Conservation (phyloP, 768 basidiomycete genomes). For the Lepiota venenata region DNA sequence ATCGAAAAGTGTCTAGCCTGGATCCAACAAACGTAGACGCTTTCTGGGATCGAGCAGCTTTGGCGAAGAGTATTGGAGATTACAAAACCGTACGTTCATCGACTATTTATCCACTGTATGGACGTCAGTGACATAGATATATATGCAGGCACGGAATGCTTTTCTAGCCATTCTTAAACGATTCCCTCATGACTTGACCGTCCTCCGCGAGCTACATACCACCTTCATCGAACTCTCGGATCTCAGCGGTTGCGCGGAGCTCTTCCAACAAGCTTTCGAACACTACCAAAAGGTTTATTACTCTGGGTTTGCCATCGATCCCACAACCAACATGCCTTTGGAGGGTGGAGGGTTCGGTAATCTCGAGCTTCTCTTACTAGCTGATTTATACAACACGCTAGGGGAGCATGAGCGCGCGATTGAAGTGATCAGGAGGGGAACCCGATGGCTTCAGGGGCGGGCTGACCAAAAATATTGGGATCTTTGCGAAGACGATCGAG, state of each 20-base stretch:
- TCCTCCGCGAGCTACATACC: conserved; percentile 75
- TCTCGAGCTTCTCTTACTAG: conserved; percentile 77
- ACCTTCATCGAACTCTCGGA: conserved; percentile 76
- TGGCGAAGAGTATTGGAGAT: conserved; percentile 76
- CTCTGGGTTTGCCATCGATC: conserved; percentile 30
- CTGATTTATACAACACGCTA: conserved; percentile 77
- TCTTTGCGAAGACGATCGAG: conserved; percentile 79
- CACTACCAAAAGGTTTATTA: conserved; percentile 56
- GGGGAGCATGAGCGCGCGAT: conserved; percentile 68
- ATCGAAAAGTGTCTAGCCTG: conserved; percentile 73
- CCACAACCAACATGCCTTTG: conserved; percentile 13
- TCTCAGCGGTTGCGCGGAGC: conserved; percentile 54
- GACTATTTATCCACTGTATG: background rate
- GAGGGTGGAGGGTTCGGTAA: conserved; percentile 52
- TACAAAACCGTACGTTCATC: conserved; percentile 51
- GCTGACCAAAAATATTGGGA: conserved; percentile 77
- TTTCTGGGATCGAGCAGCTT: conserved; percentile 83
- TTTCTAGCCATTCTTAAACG: conserved; percentile 71
- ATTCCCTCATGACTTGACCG: conserved; percentile 74
- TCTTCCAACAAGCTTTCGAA: conserved; percentile 74
- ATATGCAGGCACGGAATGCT: conserved; percentile 50
- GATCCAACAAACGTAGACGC: conserved; percentile 83
- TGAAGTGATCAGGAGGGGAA: conserved; percentile 67
- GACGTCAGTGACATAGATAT: background rate
- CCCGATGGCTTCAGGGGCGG: conserved; percentile 90